These are phyloP conservation scores for Saccharomycopsis schoenii DNA, from an alignment of 805 yeast species.

Conservation along the genomic window DNA sequence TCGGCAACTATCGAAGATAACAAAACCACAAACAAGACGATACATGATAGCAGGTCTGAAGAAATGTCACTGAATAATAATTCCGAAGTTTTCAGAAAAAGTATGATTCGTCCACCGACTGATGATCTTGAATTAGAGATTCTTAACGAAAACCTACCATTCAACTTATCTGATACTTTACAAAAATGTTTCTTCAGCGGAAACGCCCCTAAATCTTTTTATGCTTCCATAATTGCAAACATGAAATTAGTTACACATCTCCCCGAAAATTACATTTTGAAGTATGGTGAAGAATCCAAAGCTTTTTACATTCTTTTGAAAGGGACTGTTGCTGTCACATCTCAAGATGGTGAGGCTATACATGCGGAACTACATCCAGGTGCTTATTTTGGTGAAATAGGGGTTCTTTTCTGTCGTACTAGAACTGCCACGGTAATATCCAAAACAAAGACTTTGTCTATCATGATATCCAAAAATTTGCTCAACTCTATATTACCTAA, in stretches of 20 bases:
- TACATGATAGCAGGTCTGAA: neutral
- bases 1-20: neutral
- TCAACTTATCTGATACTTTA: slow-evolving; percentile 28
- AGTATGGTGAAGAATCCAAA: slow-evolving; percentile 61
- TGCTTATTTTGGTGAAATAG: slow-evolving; percentile 71
- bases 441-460: slow-evolving; percentile 53
- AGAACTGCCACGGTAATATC: slow-evolving; percentile 75
- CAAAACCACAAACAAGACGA: neutral
- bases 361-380: slow-evolving; percentile 53
- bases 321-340: slow-evolving; percentile 68
- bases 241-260: slow-evolving; percentile 50
- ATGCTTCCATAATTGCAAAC: slow-evolving; percentile 46
- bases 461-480: slow-evolving; percentile 57
- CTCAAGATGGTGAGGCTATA: slow-evolving; percentile 67
- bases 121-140: neutral
- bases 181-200: slow-evolving; percentile 55
- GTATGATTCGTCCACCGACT: neutral
- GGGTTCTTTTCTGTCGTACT: slow-evolving; percentile 64
- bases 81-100: neutral
- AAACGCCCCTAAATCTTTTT: slow-evolving; percentile 58
- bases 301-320: slow-evolving; percentile 75
- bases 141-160: neutral
- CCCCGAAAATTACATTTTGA: slow-evolving; percentile 58
- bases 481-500: slow-evolving; percentile 48
- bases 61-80: too few relatives aligned